Evolutionary conservation across 371 early-diverging fungal genomes (phyloP), one percentile per base, ranked within the genome.

Genomic region (Rhizomucor pusillus): DNA sequence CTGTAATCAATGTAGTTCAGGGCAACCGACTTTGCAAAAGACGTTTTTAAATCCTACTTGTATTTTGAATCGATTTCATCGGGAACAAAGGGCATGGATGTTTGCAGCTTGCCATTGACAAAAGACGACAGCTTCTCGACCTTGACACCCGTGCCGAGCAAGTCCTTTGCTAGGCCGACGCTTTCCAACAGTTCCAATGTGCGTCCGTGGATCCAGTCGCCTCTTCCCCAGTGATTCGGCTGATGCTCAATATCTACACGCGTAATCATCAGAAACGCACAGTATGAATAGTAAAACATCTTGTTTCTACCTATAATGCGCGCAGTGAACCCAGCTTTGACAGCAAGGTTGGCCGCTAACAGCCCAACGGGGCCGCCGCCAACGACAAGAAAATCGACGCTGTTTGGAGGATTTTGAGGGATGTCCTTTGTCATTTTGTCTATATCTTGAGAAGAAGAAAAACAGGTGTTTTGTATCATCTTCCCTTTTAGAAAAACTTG

Each of bases 211-310:
- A 75, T 69, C 72, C 73, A 72, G 33, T 75, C 76, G 39, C 76
- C 76, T 53, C 76, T 57, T 33, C 76, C 76, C 76, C 76, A 75
- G 50, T 75, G 76, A 24, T 72, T 75, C 11, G 76, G 76, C 37
- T 72, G 68, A 43, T 59, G 63, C 47, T 73, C 76, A 19, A 72
- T 62, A 49, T 72, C 73, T 72, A 54, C 18, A 22, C 14, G 11
- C n/a, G 0, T 19, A 10, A 12, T 3, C 23, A 20, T 46, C 22
- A 19, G 35, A n/a, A n/a, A n/a, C n/a, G n/a, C n/a, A n/a, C n/a
- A n/a, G n/a, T n/a, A n/a, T n/a, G n/a, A n/a, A n/a, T n/a, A n/a
- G n/a, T n/a, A n/a, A n/a, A n/a, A n/a, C n/a, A n/a, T n/a, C n/a
- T n/a, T n/a, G n/a, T n/a, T n/a, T n/a, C n/a, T 68, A 65, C 75